Evolutionary conservation across 768 basidiomycete species (phyloP), one percentile per base, ranked within the genome.

Genomic region (Rhodotorula sphaerocarpa): DNA sequence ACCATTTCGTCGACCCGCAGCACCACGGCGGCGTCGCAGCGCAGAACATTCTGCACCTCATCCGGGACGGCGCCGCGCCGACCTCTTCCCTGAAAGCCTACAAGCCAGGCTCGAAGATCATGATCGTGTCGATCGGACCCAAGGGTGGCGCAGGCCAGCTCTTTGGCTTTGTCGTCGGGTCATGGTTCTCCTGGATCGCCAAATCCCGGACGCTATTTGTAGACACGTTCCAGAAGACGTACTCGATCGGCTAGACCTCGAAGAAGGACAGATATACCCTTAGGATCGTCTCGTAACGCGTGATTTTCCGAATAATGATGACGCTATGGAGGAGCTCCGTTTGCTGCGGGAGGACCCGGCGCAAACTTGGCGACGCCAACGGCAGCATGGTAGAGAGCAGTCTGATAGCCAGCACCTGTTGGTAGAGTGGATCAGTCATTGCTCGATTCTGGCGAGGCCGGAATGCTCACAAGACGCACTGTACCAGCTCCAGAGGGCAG

Each of bases 281-380:
- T n/a, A n/a, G n/a, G n/a, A n/a, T n/a, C n/a, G n/a, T n/a, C n/a
- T n/a, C n/a, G n/a, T n/a, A n/a, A n/a, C n/a, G n/a, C n/a, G n/a
- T n/a, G n/a, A n/a, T n/a, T n/a, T n/a, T n/a, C n/a, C n/a, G n/a
- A n/a, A n/a, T n/a, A n/a, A n/a, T n/a, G n/a, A n/a, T n/a, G n/a
- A n/a, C n/a, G n/a, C n/a, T n/a, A n/a, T n/a, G n/a, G n/a, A n/a
- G n/a, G n/a, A n/a, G n/a, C n/a, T n/a, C n/a, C 36, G 36, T 39
- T 16, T 39, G 36, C 36, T 9, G 36, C 10, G 10, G 9, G 10
- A 16, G 36, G 10, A 9, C 21, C 23, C 48, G 55, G 48, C 50
- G 55, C 55, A 25, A 65, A 65, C 31, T 54, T 56, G n/a, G 63
- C 63, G 16, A 60, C 63, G n/a, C 63, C 63, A 16, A 56, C 52